Evolutionary conservation across 139 green algal species (phyloP).

Genomic region (Astrephomene gubernaculifera): DNA sequence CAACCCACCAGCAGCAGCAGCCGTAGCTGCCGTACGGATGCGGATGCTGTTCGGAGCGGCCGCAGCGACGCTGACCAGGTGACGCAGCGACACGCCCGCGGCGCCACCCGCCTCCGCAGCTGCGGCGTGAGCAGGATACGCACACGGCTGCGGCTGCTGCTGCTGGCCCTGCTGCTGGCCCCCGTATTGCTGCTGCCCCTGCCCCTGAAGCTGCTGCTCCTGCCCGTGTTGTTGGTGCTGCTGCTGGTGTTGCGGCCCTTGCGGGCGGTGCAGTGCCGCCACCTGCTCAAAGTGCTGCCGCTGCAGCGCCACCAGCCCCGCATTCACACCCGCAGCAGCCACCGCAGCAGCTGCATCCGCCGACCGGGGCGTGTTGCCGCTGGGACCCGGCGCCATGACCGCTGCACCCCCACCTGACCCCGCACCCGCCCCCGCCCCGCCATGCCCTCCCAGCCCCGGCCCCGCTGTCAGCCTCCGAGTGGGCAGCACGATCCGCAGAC

Average conservation of each 20-base stretch:
- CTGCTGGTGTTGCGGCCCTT: not conserved
- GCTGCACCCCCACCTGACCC: too few species aligned
- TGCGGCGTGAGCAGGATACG: not conserved
- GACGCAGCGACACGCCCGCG: not conserved
- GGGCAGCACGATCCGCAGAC: not conserved
- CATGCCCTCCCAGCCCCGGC: not conserved
- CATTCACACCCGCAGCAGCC: not conserved
- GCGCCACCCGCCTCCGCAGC: not conserved
- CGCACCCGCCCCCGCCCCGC: not conserved
- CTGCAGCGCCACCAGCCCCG: not conserved
- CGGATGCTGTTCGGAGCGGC: not conserved
- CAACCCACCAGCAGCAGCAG: too few species aligned
- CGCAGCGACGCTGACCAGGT: not conserved
- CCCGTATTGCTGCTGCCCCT: not conserved
- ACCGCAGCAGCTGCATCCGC: not conserved
- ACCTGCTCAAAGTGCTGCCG: slow-evolving; percentile 14
- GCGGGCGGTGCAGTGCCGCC: not conserved
- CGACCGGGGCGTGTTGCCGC: too few species aligned
- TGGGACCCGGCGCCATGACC: too few species aligned
- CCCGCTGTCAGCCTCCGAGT: not conserved
- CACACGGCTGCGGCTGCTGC: not conserved
- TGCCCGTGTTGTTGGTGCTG: not conserved
- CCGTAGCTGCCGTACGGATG: not conserved
- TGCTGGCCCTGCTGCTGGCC: not conserved
- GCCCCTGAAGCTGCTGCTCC: not conserved